Conservation (phyloP, 106 monocot genomes). For the Apostasia shenzhenica region DNA sequence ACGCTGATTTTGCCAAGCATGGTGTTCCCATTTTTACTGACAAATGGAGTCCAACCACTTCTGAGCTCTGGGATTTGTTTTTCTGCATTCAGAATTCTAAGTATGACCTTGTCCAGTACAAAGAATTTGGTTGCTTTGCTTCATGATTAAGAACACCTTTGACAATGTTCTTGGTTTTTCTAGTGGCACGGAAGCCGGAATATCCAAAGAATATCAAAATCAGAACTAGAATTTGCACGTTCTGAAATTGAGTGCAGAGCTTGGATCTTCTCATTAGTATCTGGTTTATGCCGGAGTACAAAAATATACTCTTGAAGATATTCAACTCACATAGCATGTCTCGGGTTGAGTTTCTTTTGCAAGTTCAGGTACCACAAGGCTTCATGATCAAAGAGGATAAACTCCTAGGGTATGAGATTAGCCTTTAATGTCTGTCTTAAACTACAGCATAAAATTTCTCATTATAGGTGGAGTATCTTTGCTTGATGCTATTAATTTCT, state of each 20-base stretch:
- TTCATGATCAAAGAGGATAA: too few species aligned
- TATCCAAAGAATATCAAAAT: slow-evolving; percentile 68
- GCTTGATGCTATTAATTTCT: too few species aligned
- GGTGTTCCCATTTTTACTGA: slow-evolving; percentile 42
- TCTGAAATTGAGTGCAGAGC: slow-evolving; percentile 24
- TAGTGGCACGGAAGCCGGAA: slow-evolving; percentile 76
- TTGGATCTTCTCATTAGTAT: too few species aligned
- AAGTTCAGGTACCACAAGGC: too few species aligned
- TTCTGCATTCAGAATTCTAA: neutral
- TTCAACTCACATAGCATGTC: too few species aligned
- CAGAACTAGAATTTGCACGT: slow-evolving; percentile 63
- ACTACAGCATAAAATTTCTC: too few species aligned
- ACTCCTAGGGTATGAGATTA: too few species aligned
- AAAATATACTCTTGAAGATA: too few species aligned
- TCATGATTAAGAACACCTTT: slow-evolving; percentile 47
- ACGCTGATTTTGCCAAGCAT: slow-evolving; percentile 84
- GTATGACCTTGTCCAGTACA: slow-evolving; percentile 16
- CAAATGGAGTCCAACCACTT: slow-evolving; percentile 82
- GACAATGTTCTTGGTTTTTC: slow-evolving; percentile 49
- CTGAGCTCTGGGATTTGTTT: slow-evolving; percentile 5
- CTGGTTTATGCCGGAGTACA: too few species aligned
- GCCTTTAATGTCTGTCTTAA: too few species aligned
- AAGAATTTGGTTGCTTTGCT: slow-evolving; percentile 17
- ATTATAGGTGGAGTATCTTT: too few species aligned
- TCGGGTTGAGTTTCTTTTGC: too few species aligned